Conservation (phyloP, 805 yeast species). For the Lipomyces yamadae region DNA sequence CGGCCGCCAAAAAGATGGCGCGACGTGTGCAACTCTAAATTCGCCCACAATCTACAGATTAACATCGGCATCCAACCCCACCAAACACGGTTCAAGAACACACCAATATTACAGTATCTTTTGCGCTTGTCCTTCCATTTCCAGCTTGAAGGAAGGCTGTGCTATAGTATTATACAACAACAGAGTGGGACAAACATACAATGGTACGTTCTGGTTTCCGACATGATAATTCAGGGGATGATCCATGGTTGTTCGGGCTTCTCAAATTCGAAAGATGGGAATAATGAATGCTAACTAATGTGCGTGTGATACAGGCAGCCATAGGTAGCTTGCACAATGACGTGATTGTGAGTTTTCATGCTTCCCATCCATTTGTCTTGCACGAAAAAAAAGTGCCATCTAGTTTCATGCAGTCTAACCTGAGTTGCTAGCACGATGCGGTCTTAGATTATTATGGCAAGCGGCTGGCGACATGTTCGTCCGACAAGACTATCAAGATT, state of each 20-base stretch:
- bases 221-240: not conserved
- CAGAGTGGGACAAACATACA: not conserved
- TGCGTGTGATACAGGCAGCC: not conserved
- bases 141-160: not conserved
- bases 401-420: not conserved
- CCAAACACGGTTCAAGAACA: no score
- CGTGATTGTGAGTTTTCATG: constrained; percentile 22
- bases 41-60: no score
- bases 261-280: not conserved
- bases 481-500: constrained; percentile 93
- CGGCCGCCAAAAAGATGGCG: no score
- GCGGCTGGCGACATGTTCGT: constrained; percentile 92
- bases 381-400: not conserved
- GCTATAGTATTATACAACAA: not conserved
- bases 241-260: not conserved
- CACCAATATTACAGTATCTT: not conserved
- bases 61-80: no score
- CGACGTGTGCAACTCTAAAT: no score
- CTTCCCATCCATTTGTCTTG: not conserved
- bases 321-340: constrained; percentile 30
- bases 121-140: not conserved
- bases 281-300: not conserved
- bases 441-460: constrained; percentile 96
- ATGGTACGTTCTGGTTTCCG: not conserved
- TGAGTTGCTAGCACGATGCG: constrained; percentile 75